Evolutionary conservation across 768 basidiomycete genomes (phyloP), one percentile per base, ranked within the genome.

Genomic region (Termitomyces sp.): DNA sequence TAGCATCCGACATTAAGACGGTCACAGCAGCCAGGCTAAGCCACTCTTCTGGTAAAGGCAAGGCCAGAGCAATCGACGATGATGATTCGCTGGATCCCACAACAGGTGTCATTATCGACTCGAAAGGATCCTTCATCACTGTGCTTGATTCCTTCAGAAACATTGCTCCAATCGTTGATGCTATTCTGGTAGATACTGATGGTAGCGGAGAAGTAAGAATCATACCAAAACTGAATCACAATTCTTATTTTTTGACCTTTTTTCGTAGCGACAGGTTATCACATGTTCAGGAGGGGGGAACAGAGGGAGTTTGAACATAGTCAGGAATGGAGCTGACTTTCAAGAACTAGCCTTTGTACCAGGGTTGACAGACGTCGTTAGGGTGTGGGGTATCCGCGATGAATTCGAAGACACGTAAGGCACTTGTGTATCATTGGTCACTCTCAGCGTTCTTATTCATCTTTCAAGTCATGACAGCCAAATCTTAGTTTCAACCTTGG

Each of bases 211-310:
- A 90, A 76, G 87, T 88, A 59, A 33, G 78, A 6, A 36, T 64
- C 8, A 2, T n/a, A 1, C 9, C 22, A 35, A 52, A n/a, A 41
- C 24, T 7, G 43, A 48, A 20, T 24, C 40, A 7, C 0, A 45
- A 16, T 14, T 5, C 32, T 53, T 38, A 28, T 35, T 32, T 9
- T 55, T 20, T 20, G 1, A 2, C 7, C n/a, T 14, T 4, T 30
- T 35, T 14, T 49, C 36, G 16, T 61, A 94, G 89, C 77, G 76
- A n/a, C 86, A 90, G 68, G 81, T 95, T 43, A 83, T 96, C 4
- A 92, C 92, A 1, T 92, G 90, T 64, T 94, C 92, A 3, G 94
- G 94, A 5, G 88, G 84, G 2, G 79, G 78, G 50, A 91, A 84
- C 60, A 82, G 84, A 2, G 94, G 94, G 2, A 85, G 87, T 10